Conservation (phyloP, 768 basidiomycete genomes). For the Astraeus odoratus region DNA sequence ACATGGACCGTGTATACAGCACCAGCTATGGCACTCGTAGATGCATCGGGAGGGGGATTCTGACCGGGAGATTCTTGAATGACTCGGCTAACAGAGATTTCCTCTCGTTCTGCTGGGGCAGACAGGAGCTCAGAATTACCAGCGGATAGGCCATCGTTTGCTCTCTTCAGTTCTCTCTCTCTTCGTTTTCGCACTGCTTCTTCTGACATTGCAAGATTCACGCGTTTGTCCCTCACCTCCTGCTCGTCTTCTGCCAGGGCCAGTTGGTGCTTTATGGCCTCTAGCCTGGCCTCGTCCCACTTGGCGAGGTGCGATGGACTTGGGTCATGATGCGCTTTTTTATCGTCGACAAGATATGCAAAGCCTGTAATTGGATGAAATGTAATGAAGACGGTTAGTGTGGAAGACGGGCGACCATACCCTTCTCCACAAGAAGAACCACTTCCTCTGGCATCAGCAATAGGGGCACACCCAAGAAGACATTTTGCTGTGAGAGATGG, state of each 20-base stretch:
- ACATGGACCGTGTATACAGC: conserved; percentile 52
- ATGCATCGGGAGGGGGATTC: neutral
- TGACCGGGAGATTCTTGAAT: neutral
- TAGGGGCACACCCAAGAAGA: conserved; percentile 90
- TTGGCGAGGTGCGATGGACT: conserved; percentile 37
- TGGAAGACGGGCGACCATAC: conserved; percentile 34
- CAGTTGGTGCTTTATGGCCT: conserved; percentile 42
- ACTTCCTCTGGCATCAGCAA: conserved; percentile 89
- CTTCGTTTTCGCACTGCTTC: conserved; percentile 66
- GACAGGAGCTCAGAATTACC: conserved; percentile 11
- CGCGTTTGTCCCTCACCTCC: conserved; percentile 36
- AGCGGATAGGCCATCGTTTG: conserved; percentile 17
- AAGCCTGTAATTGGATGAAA: conserved; percentile 42
- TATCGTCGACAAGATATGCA: conserved; percentile 74
- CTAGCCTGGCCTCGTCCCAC: conserved; percentile 49
- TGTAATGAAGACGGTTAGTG: neutral
- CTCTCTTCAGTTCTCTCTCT: conserved; percentile 51
- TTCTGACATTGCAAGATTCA: conserved; percentile 43
- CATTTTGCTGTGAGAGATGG: conserved; percentile 92
- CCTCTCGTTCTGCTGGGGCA: neutral
- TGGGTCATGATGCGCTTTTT: conserved; percentile 47
- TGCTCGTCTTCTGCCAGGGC: conserved; percentile 43
- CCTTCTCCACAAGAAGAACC: conserved; percentile 76
- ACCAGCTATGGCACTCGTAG: conserved; percentile 7
- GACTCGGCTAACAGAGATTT: conserved; percentile 2